Base-by-base conservation (phyloP, 2,329 filamentous ascomycete species). In the Colletotrichum sp. region DNA sequence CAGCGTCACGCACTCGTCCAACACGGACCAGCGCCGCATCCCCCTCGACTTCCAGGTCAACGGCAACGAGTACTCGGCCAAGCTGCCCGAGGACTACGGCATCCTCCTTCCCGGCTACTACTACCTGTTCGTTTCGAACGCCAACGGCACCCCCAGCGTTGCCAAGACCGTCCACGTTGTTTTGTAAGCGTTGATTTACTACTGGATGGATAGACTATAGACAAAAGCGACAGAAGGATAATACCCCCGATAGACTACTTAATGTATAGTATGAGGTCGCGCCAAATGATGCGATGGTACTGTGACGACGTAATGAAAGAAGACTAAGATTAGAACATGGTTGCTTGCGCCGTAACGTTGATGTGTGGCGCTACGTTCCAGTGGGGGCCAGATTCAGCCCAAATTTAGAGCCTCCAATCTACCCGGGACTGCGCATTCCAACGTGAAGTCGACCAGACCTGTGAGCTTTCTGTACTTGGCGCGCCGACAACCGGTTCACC, bases 1-100 rank as follows among this genome's bases (percentile, higher is more conserved):
- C 2, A 86, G 84, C 5, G 83, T 84, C 6, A 92, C 91, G 0
- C 90, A 92, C 79, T 87, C 89, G 2, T 86, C 91, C 64, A 90
- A 92, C 78, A 92, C 87, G 0, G 91, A 92, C 80, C 90, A 92
- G 82, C 82, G 91, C 27, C 86, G 90, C 10, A 84, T 92, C 64
- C 83, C 87, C 16, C 80, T 91, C 27, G 75, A 82, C 8, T 78
- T 79, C 6, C 68, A 70, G 15, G 72, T 76, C 6, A 78, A 77
- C 36, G 81, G 81, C 0, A 82, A 79, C 5, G 80, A 74, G 3
- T 89, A 88, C 74, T 84, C 79, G 0, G 80, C 89, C 6, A 80
- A 79, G 1, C 80, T 91, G 6, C 89, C 89, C 0, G 76, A 77
- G 4, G 89, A 91, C 75, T 75, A 86, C 1, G 90, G 89, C 5